phyloP scores from a whole-genome alignment of 495 filamentous ascomycete species.

The Penicillium cataractarum region DNA sequence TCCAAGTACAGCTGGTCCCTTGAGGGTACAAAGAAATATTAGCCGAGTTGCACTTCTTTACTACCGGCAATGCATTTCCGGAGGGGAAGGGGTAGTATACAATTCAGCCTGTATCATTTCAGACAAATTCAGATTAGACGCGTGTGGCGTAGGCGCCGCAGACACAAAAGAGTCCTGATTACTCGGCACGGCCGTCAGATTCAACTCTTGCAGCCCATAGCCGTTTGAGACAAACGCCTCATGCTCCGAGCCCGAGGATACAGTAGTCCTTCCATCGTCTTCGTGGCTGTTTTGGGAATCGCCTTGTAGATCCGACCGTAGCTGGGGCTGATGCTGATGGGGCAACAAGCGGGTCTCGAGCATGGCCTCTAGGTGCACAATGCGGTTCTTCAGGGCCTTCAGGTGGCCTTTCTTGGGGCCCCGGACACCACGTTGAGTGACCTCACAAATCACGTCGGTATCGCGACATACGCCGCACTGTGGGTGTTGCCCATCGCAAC shows the following conservation, averaged over 20 bases:
- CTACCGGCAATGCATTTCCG: too few species aligned
- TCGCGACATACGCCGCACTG: constrained; percentile 54
- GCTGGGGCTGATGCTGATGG: constrained; percentile 1
- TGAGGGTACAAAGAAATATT: not conserved
- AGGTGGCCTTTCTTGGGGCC: constrained; percentile 59
- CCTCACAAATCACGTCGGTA: constrained; percentile 50
- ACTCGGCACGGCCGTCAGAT: not conserved
- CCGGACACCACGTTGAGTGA: constrained; percentile 46
- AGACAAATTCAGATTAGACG: not conserved
- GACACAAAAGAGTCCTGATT: not conserved
- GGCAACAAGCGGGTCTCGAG: constrained; percentile 2
- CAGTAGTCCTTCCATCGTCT: not conserved
- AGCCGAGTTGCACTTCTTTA: not conserved
- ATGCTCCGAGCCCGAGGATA: not conserved
- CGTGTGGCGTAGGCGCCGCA: not conserved
- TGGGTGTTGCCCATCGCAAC: constrained; percentile 56
- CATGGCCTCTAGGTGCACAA: constrained; percentile 10
- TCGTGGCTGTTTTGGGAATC: constrained; percentile 1
- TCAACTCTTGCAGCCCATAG: not conserved
- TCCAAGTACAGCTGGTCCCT: constrained; percentile 45
- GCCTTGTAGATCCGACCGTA: not conserved
- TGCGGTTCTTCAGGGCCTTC: constrained; percentile 39
- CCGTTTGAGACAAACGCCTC: not conserved
- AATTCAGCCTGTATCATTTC: constrained; percentile 8
- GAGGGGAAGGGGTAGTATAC: not conserved